Evolutionary conservation across 1,284 basidiomycete species (phyloP), one percentile per base, ranked within the genome.

Genomic region (Ceratobasidium sp.): DNA sequence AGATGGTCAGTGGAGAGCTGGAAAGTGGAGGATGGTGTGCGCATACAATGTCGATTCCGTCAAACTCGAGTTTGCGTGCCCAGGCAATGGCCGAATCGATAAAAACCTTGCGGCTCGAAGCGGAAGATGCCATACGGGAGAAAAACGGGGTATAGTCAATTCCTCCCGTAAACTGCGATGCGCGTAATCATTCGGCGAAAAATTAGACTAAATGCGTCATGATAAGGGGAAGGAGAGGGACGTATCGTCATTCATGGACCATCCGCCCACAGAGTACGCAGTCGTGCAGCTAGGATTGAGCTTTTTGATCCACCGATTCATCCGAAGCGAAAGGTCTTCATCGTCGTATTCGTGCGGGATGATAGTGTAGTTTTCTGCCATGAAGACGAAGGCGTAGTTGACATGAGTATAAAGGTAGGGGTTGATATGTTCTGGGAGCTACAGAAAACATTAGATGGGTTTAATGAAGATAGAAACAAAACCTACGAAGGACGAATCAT

Each of bases 381-480:
- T 70, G 68, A 70, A 70, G 6, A 57, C 68, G 34, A 70, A 70
- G 0, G 68, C 46, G n/a, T 70, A 70, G 68, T 70, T 70, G 52
- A 70, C 25, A n/a, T 70, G 68, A 7, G 68, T 69, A 32, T 70
- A 70, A 2, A 70, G 52, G n/a, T 57, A 44, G 17, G 68, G 68
- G 68, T 70, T 70, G 68, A 70, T 57, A 22, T 70, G 15, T 44
- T 70, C 68, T 8, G 68, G 51, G 15, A 70, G 51, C 37, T 64
- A 44, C 1, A 49, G 34, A 59, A 8, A 11, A 59, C 5, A 25
- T 5, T 9, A 29, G 6, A 29, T n/a, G 17, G 15, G 8, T 6
- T 52, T n/a, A 52, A n/a, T 13, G 19, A 8, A 52, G 19, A 4
- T 52, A 6, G 51, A 19, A 6, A 52, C 17, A n/a, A n/a, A 6